Evolutionary conservation across 345 rosid genomes (phyloP), one percentile per base, ranked within the genome.

Genomic region (Euphorbia pulcherrima): DNA sequence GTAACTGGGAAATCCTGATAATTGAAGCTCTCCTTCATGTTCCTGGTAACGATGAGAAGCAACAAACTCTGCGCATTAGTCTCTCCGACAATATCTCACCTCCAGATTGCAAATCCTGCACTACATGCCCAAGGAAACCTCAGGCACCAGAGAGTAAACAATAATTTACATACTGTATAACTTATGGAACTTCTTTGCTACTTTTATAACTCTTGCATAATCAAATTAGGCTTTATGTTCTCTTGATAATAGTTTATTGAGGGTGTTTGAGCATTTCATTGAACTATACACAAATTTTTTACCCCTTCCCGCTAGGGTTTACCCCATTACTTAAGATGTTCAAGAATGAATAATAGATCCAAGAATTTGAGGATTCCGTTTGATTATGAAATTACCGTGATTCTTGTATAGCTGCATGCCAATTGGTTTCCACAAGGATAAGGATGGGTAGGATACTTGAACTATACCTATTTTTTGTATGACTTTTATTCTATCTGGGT

Each of bases 11-110:
- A 57, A 84, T 91, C 74, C 80, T 94, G 67, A 75, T 91, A 23
- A 84, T 91, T 96, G 96, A 94, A 33, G 97, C 99, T 6, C 93
- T 91, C 64, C 84, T 94, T 50, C 87, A 85, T 20, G 63, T 91
- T 69, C 97, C 97, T 23, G 83, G 79, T 62, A 90, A 89, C 2
- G 88, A 90, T 27, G 97, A 82, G 72, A 83, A 84, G 65, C 83
- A 72, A 60, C 87, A 83, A 77, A 78, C 93, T 8, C 57, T 83
- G 72, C 86, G 96, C 40, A 79, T 95, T 9, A 82, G 74, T 62
- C 60, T 89, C 2, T 73, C 74, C 0, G 88, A 81, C 74, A 76
- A 52, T 53, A 51, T 65, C 51, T 68, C 83, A 11, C 64, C 85
- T 67, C 78, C 76, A 0, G 77, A 73, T 64, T 70, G 83, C n/a